Conservation (phyloP, 2,329 filamentous ascomycete species). For the Ophiostoma perfectum region DNA sequence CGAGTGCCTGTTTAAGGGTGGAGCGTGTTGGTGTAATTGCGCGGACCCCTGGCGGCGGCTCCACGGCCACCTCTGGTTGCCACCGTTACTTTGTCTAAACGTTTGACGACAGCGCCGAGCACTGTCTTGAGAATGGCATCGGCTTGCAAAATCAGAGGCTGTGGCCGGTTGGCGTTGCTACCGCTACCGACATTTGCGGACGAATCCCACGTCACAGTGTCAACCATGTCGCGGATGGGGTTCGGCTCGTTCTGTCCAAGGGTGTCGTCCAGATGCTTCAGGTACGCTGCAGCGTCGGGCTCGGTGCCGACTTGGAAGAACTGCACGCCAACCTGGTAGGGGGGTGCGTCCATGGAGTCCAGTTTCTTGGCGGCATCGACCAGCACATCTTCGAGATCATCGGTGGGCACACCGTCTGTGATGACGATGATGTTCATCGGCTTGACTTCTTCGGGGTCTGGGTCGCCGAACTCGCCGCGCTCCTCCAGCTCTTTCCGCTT, state of each 20-base stretch:
- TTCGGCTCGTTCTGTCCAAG: constrained; percentile 47
- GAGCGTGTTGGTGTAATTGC: not conserved
- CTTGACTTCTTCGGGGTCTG: constrained; percentile 48
- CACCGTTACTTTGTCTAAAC: constrained; percentile 23
- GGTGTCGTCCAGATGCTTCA: constrained; percentile 71
- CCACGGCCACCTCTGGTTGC: constrained; percentile 6
- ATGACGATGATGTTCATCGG: constrained; percentile 89
- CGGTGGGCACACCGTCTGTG: constrained; percentile 77
- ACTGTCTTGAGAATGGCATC: constrained; percentile 76
- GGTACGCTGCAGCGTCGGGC: constrained; percentile 54
- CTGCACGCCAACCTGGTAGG: constrained; percentile 84
- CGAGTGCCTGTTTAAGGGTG: not conserved
- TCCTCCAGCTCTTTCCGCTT: constrained; percentile 29
- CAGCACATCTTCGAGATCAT: constrained; percentile 70
- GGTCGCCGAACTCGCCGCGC: constrained; percentile 31
- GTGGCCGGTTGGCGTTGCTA: too few species aligned
- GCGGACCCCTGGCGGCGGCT: not conserved
- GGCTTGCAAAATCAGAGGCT: constrained; percentile 48
- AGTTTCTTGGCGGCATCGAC: constrained; percentile 63
- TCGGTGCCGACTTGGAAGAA: constrained; percentile 91
- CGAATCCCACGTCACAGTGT: constrained; percentile 72
- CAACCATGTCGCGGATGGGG: constrained; percentile 75
- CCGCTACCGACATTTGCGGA: not conserved
- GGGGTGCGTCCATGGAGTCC: constrained; percentile 61
- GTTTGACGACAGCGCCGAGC: constrained; percentile 64